These are phyloP conservation scores for Phytophthora citrophthora DNA, from an alignment of 352 stramenopile species.

Conservation along the genomic window DNA sequence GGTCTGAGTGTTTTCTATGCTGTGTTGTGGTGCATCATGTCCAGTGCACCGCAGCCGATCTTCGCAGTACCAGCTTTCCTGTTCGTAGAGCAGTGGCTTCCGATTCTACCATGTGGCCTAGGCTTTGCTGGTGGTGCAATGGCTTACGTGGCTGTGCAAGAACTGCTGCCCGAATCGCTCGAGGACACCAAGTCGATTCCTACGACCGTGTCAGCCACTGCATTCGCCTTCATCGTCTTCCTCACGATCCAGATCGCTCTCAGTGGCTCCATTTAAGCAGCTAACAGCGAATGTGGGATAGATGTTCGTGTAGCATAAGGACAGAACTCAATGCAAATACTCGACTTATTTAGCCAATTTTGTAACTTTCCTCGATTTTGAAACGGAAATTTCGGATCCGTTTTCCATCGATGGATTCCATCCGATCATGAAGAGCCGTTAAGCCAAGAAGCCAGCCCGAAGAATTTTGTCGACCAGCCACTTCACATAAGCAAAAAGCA, in stretches of 20 bases:
- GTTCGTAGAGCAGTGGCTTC: constrained; percentile 92
- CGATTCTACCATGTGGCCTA: constrained; percentile 94
- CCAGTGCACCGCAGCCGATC: constrained; percentile 94
- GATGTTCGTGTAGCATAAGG: constrained; percentile 10
- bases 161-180: constrained; percentile 82
- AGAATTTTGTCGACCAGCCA: constrained; percentile 10
- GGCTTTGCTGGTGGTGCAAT: constrained; percentile 98
- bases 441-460: constrained; percentile 20
- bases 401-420: background rate
- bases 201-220: constrained; percentile 70
- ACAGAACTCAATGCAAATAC: constrained; percentile 15
- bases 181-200: constrained; percentile 85
- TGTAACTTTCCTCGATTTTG: background rate
- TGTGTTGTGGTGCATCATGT: constrained; percentile 92
- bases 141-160: constrained; percentile 94
- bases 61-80: constrained; percentile 98
- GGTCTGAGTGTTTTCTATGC: constrained; percentile 90
- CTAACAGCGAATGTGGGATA: constrained; percentile 9
- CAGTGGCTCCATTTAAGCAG: constrained; percentile 53
- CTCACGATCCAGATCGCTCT: constrained; percentile 84
- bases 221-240: constrained; percentile 83
- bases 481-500: constrained; percentile 2
- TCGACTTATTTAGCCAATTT: constrained; percentile 29
- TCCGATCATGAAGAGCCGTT: constrained; percentile 26
- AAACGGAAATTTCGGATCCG: constrained; percentile 6